Conservation (phyloP, 176 grass and related monocot species). For the Oryza rufipogon region DNA sequence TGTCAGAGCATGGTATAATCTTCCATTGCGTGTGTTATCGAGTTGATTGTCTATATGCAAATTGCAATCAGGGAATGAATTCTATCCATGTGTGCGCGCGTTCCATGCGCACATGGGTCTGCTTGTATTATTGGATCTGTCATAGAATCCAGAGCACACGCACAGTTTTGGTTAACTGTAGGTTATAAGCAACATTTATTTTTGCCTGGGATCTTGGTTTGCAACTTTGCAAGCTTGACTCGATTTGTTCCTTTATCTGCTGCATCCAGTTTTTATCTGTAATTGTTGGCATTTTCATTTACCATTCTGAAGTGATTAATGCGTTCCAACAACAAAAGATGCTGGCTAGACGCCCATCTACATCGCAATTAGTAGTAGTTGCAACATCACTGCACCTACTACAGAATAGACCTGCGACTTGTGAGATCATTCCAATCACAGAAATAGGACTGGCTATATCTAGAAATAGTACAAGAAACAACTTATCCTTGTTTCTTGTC, state of each 20-base stretch:
- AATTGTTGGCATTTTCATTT: neutral
- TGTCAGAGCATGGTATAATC: neutral
- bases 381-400: conserved; percentile 1
- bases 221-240: neutral
- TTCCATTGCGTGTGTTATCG: neutral
- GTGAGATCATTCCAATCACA: neutral
- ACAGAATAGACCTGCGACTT: conserved; percentile 23
- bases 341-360: neutral
- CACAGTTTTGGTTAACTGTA: neutral
- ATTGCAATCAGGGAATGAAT: neutral
- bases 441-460: neutral
- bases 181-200: neutral
- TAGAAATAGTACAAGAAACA: neutral
- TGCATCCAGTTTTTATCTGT: neutral
- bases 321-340: conserved; percentile 18
- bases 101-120: conserved; percentile 22
- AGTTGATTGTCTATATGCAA: neutral
- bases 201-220: neutral
- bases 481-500: neutral
- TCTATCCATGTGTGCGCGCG: conserved; percentile 1
- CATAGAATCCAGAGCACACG: neutral
- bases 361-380: conserved; percentile 40
- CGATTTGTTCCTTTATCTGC: neutral
- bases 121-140: conserved; percentile 24
- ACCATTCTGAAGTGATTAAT: conserved; percentile 2